Conservation (phyloP, 1,284 basidiomycete genomes). For the Meripilus lineatus region DNA sequence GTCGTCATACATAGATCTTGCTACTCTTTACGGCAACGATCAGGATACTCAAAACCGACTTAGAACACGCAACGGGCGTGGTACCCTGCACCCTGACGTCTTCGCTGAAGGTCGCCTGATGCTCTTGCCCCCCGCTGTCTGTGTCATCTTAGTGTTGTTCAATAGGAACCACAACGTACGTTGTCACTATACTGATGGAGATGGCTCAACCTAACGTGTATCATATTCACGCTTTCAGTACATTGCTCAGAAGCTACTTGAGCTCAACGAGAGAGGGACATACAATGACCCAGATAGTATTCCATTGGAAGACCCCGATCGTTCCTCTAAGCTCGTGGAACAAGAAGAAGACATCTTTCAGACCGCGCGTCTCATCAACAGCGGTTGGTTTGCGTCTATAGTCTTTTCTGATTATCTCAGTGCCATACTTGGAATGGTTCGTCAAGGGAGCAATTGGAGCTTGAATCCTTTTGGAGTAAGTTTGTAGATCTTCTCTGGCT, state of each 20-base stretch:
- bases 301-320: conserved; percentile 24
- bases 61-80: conserved; percentile 13
- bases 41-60: conserved; percentile 14
- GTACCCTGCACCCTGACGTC: conserved; percentile 12
- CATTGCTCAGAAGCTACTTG: conserved; percentile 60
- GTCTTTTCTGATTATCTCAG: conserved; percentile 72
- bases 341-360: conserved; percentile 76
- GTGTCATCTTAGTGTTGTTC: conserved; percentile 64
- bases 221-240: conserved; percentile 35
- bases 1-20: conserved; percentile 74
- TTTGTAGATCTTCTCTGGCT: conserved; percentile 1
- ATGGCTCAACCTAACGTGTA: neutral
- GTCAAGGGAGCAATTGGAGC: conserved; percentile 56
- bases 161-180: conserved; percentile 64
- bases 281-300: conserved; percentile 31
- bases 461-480: conserved; percentile 57
- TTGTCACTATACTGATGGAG: neutral
- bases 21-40: conserved; percentile 60
- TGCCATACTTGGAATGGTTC: conserved; percentile 59
- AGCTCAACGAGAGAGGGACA: conserved; percentile 58
- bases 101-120: conserved; percentile 15
- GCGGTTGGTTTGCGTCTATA: conserved; percentile 55
- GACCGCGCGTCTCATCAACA: conserved; percentile 66
- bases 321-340: conserved; percentile 22
- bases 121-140: conserved; percentile 61